Conservation (phyloP, 2,329 filamentous ascomycete species). For the Cladophialophora exuberans region DNA sequence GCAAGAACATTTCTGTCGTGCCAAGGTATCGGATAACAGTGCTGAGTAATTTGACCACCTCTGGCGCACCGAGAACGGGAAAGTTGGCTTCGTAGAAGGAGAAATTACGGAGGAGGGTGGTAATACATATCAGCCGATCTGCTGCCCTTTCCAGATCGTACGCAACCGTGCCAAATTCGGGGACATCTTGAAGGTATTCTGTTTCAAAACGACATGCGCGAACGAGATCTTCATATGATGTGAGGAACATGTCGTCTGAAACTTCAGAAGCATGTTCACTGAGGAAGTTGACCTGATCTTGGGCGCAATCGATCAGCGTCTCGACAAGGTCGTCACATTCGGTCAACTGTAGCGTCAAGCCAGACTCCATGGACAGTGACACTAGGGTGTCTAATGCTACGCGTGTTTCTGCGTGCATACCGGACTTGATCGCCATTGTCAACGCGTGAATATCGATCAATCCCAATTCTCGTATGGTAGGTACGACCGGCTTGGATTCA, state of each 20-base stretch:
- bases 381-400: slow-evolving; percentile 83
- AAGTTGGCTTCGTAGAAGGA: slow-evolving; percentile 86
- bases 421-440: slow-evolving; percentile 85
- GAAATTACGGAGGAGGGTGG: slow-evolving; percentile 87
- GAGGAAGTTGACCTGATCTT: slow-evolving; percentile 83
- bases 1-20: slow-evolving; percentile 82
- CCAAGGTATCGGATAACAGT: slow-evolving; percentile 84
- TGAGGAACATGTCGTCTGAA: slow-evolving; percentile 81
- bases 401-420: slow-evolving; percentile 86
- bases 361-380: slow-evolving; percentile 67
- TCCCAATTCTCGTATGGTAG: slow-evolving; percentile 75
- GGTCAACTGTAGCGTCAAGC: slow-evolving; percentile 68
- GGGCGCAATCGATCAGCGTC: slow-evolving; percentile 84
- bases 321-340: slow-evolving; percentile 88
- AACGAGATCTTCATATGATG: slow-evolving; percentile 84
- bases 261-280: slow-evolving; percentile 82
- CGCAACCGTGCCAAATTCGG: slow-evolving; percentile 72
- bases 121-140: slow-evolving; percentile 85
- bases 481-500: slow-evolving; percentile 72
- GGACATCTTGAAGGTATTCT: slow-evolving; percentile 70
- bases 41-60: slow-evolving; percentile 81
- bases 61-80: slow-evolving; percentile 70
- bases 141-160: slow-evolving; percentile 86
- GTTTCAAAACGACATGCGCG: slow-evolving; percentile 77
- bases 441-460: slow-evolving; percentile 88